These are phyloP conservation scores for Eutrema yunnanense DNA, from an alignment of 345 rosid species.

Conservation along the genomic window DNA sequence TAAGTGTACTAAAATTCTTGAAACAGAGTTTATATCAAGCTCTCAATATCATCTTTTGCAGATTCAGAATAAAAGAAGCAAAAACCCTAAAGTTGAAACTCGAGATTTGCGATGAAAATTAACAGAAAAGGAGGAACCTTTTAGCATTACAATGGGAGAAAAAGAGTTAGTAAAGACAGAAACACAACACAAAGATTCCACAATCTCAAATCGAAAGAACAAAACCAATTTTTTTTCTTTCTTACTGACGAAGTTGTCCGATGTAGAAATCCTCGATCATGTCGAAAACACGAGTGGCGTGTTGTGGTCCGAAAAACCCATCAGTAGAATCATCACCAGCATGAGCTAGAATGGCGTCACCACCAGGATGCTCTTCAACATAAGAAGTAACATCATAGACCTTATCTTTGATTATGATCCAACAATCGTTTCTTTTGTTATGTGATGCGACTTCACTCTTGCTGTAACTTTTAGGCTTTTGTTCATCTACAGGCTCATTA, in stretches of 20 bases:
- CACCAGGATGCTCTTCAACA: conserved; percentile 97
- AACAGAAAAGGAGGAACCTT: background rate
- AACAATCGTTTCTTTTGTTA: conserved; percentile 77
- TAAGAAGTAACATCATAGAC: conserved; percentile 85
- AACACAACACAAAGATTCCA: background rate
- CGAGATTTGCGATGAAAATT: background rate
- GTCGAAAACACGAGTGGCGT: conserved; percentile 69
- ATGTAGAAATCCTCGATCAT: conserved; percentile 79
- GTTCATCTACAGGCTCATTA: conserved; percentile 13
- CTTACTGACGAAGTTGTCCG: conserved; percentile 44
- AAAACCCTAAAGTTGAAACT: background rate
- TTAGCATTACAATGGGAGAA: conserved; percentile 1
- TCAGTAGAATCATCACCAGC: conserved; percentile 94
- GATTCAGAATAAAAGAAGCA: background rate
- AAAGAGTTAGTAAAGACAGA: background rate
- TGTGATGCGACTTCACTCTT: conserved; percentile 58
- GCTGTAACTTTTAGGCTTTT: conserved; percentile 36
- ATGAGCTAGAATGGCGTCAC: conserved; percentile 78
- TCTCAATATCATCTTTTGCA: background rate
- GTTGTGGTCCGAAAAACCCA: conserved; percentile 96
- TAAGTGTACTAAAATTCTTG: background rate
- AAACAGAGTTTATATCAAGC: background rate
- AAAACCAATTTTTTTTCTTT: background rate
- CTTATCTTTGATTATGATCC: conserved; percentile 81
- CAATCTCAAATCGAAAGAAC: background rate